These are phyloP conservation scores for Cyamopsis tetragonoloba DNA, from an alignment of 306 rosid species.

Conservation along the genomic window DNA sequence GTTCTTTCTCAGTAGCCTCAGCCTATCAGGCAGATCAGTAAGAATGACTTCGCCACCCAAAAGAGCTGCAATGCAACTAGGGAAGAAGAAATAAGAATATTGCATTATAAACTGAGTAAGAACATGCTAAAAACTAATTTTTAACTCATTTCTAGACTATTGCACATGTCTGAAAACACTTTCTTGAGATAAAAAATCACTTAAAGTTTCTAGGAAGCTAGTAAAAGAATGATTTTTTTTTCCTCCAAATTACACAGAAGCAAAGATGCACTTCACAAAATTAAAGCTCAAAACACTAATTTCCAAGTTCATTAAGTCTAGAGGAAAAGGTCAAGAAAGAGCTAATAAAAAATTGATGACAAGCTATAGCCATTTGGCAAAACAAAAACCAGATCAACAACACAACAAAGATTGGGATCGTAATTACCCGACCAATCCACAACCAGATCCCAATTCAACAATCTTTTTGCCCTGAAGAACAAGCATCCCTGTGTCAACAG, in stretches of 20 bases:
- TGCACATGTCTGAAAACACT: neutral
- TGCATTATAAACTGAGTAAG: conserved; percentile 5
- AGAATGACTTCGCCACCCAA: conserved; percentile 71
- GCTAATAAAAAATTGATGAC: neutral
- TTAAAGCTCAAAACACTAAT: neutral
- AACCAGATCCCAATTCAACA: conserved; percentile 79
- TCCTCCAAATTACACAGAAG: too few species aligned
- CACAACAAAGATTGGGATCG: neutral
- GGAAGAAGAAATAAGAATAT: conserved; percentile 27
- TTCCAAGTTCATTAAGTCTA: neutral
- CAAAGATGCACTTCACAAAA: too few species aligned
- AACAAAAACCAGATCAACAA: conserved; percentile 13
- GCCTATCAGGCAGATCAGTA: conserved; percentile 77
- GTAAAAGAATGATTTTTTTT: too few species aligned
- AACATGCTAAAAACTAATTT: conserved; percentile 10
- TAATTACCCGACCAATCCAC: conserved; percentile 79
- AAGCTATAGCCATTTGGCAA: neutral
- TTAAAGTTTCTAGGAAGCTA: too few species aligned
- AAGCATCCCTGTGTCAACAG: conserved; percentile 63
- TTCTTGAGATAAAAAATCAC: too few species aligned
- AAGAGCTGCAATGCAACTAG: conserved; percentile 82
- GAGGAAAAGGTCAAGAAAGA: neutral
- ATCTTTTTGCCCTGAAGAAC: conserved; percentile 61
- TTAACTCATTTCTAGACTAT: neutral
- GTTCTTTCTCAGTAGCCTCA: conserved; percentile 67